Evolutionary conservation across 2,329 filamentous ascomycete genomes (phyloP).

Genomic region (Sporothrix brasiliensis): DNA sequence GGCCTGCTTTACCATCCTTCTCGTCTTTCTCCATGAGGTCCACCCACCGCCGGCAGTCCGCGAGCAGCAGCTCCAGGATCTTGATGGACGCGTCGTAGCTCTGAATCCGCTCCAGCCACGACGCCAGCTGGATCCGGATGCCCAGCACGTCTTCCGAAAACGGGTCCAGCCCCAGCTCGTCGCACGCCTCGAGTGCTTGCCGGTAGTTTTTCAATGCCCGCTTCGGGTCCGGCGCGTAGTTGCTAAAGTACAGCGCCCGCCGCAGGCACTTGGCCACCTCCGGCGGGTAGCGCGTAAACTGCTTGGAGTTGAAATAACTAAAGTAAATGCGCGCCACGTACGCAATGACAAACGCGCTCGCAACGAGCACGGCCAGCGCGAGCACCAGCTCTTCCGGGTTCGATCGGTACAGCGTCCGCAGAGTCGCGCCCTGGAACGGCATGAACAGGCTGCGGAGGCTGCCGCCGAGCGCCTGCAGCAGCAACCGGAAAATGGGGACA

Average conservation of each 20-base stretch:
- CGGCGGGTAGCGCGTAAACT: slow-evolving; percentile 65
- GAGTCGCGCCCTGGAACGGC: slow-evolving; percentile 46
- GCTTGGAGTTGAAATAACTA: slow-evolving; percentile 57
- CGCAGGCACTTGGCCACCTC: slow-evolving; percentile 77
- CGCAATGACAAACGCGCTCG: slow-evolving; percentile 41
- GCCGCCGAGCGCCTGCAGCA: slow-evolving; percentile 41
- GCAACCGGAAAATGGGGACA: slow-evolving; percentile 38
- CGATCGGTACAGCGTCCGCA: slow-evolving; percentile 47
- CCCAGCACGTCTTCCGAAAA: slow-evolving; percentile 91
- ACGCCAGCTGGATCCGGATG: slow-evolving; percentile 78
- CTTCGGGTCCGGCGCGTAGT: slow-evolving; percentile 72
- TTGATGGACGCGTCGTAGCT: slow-evolving; percentile 71
- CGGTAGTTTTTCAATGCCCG: slow-evolving; percentile 83
- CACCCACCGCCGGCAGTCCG: slow-evolving; percentile 68
- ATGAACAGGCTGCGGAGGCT: slow-evolving; percentile 44
- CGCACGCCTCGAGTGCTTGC: slow-evolving; percentile 72
- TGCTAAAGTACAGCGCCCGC: slow-evolving; percentile 83
- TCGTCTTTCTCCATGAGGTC: slow-evolving; percentile 56
- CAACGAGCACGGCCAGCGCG: slow-evolving; percentile 48
- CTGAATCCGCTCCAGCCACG: slow-evolving; percentile 76
- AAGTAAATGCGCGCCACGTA: slow-evolving; percentile 54
- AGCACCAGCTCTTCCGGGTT: slow-evolving; percentile 51
- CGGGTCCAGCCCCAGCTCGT: slow-evolving; percentile 76
- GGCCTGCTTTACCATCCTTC: slow-evolving; percentile 39
- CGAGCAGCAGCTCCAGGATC: slow-evolving; percentile 74